Percentiles rank a stretch among this genome's conserved stretches.
Conservation (phyloP, 345 rosid genomes). For the Lepidium didymum region DNA sequence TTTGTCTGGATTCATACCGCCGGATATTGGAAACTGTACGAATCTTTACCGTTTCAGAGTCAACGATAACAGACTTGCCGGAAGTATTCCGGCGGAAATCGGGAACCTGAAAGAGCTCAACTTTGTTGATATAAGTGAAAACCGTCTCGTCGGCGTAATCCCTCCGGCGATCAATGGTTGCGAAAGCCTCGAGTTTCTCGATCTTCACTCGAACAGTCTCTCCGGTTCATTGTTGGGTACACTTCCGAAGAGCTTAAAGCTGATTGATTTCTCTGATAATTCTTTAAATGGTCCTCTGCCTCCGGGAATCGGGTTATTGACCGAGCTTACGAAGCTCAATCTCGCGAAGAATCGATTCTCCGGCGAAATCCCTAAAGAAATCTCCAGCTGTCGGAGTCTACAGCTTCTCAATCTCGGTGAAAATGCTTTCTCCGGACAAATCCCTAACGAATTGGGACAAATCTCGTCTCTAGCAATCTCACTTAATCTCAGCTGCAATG, state of each 20-base stretch:
- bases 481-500: conserved; percentile 76
- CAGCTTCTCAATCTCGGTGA: conserved; percentile 69
- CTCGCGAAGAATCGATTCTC: conserved; percentile 54
- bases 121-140: conserved; percentile 69
- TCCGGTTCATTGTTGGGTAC: conserved; percentile 53
- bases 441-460: conserved; percentile 56
- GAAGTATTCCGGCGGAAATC: conserved; percentile 49
- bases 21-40: conserved; percentile 61
- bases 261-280: conserved; percentile 63
- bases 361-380: conserved; percentile 56
- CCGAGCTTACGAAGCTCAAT: conserved; percentile 62
- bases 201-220: conserved; percentile 70
- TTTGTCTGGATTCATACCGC: conserved; percentile 54
- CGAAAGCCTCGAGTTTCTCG: conserved; percentile 60
- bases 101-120: conserved; percentile 53
- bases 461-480: conserved; percentile 69
- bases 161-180: conserved; percentile 60
- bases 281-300: conserved; percentile 45
- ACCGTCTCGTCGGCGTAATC: conserved; percentile 51
- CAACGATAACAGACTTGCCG: conserved; percentile 46
- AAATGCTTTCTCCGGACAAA: conserved; percentile 51
- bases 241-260: conserved; percentile 31
- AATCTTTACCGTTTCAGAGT: conserved; percentile 65
- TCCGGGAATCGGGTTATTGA: conserved; percentile 52
- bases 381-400: conserved; percentile 61